Base-by-base conservation (phyloP, 495 filamentous ascomycete species). In the Trichoderma parareesei region DNA sequence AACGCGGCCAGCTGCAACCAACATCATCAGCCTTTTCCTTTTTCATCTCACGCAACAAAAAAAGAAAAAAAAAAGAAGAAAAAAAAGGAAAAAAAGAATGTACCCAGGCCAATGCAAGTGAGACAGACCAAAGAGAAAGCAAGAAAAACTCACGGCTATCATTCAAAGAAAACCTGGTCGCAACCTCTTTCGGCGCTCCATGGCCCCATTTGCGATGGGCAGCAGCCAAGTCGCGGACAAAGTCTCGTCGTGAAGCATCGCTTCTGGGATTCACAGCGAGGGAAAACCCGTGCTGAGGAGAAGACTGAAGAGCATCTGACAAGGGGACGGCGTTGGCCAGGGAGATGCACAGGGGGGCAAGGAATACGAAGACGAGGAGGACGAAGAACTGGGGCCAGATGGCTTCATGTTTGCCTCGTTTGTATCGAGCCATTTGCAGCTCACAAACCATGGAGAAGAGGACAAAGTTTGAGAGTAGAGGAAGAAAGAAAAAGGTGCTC, bases 161-260 rank as follows among this genome's bases (percentile, higher is more conserved):
- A 37, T 4, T 57, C 20, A 57, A 14, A 5, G 20, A 27, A 57
- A 57, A 35, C 20, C 5, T 8, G 35, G 49, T 35, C 8, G 49
- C 33, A 37, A 57, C 7, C 18, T 57, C 49, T 37, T 7, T 57
- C 4, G 49, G 33, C 20, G 37, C 49, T 35, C 49, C 49, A 20
- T 57, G 33, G 4, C 49, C 49, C 49, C 49, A 57, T 57, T 35
- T 57, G 49, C 20, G 49, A 4, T 27, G 49, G 20, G 33, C 49
- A 57, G 49, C 49, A 57, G 49, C 20, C 49, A 27, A 57, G 11
- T 57, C 49, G 10, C 49, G 49, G 20, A 57, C 49, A 57, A 57
- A 57, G 33, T 57, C 14, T 57, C 49, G 49, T 57, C 49, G 49
- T 13, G 49, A 57, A 4, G 49, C 49, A 57, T 57, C 20, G 11